phyloP scores from a whole-genome alignment of 108 stramenopile genomes.

The Seminavis robusta region DNA sequence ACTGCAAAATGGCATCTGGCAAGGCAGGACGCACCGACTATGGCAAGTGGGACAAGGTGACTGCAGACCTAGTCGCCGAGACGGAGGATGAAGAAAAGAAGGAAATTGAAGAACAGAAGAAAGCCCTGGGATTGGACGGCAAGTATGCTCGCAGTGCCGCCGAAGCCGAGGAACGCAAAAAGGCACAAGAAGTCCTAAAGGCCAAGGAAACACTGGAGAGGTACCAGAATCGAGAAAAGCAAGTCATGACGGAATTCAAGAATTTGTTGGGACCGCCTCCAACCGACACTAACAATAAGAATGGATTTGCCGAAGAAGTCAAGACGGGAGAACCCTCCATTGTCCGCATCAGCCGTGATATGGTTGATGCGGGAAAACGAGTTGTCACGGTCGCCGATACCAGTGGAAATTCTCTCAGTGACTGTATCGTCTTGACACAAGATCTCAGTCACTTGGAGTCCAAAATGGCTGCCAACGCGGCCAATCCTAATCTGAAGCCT shows the following conservation, averaged over 20 bases:
- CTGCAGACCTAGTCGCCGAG: slow-evolving; percentile 47
- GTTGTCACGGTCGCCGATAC: slow-evolving; percentile 65
- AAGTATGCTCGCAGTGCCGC: slow-evolving; percentile 67
- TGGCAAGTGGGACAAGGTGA: slow-evolving; percentile 65
- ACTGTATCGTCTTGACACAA: slow-evolving; percentile 65
- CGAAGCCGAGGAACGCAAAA: slow-evolving; percentile 69
- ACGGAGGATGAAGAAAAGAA: slow-evolving; percentile 53
- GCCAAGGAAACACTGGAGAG: slow-evolving; percentile 62
- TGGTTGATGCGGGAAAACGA: slow-evolving; percentile 76
- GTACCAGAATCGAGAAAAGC: slow-evolving; percentile 67
- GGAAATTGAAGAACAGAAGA: slow-evolving; percentile 32
- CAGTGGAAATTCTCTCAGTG: slow-evolving; percentile 41
- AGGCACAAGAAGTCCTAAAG: slow-evolving; percentile 56
- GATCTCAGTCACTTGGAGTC: slow-evolving; percentile 81
- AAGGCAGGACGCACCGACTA: slow-evolving; percentile 75
- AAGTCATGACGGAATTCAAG: slow-evolving; percentile 34
- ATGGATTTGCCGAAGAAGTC: slow-evolving; percentile 32
- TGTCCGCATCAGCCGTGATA: slow-evolving; percentile 67
- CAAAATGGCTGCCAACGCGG: slow-evolving; percentile 43
- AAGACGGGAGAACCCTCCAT: slow-evolving; percentile 25
- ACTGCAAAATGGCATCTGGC: slow-evolving; percentile 37
- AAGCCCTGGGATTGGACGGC: slow-evolving; percentile 70
- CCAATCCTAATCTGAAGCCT: slow-evolving; percentile 26
- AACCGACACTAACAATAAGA: slow-evolving; percentile 11
- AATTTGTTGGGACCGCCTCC: slow-evolving; percentile 43